Percentiles rank a stretch among this genome's conserved stretches.
Evolutionary conservation across 2,329 filamentous ascomycete genomes (phyloP).

Genomic region (Plenodomus tracheiphilus): DNA sequence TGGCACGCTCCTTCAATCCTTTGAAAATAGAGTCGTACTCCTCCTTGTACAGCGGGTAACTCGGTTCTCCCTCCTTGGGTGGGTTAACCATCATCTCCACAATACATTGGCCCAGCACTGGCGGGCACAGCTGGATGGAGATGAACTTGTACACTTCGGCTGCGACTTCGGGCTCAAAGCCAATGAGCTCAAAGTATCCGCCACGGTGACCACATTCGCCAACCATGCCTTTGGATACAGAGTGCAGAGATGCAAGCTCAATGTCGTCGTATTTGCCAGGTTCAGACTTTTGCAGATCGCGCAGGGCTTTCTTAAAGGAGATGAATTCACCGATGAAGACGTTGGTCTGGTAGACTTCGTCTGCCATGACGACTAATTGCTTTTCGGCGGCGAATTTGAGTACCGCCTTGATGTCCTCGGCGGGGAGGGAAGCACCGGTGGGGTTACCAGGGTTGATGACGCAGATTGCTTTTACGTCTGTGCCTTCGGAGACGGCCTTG

Average conservation of each 20-base stretch:
- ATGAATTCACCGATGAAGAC: slow-evolving; percentile 93
- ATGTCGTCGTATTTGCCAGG: slow-evolving; percentile 78
- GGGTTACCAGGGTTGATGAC: slow-evolving; percentile 99
- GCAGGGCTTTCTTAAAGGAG: slow-evolving; percentile 90
- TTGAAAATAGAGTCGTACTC: slow-evolving; percentile 85
- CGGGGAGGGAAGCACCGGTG: slow-evolving; percentile 82
- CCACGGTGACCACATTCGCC: slow-evolving; percentile 97
- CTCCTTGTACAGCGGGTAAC: slow-evolving; percentile 77
- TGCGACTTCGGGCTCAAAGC: slow-evolving; percentile 82
- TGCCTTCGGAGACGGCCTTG: slow-evolving; percentile 74
- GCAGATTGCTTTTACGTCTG: slow-evolving; percentile 88
- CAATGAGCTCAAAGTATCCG: slow-evolving; percentile 94
- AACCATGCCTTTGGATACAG: slow-evolving; percentile 96
- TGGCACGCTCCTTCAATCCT: slow-evolving; percentile 77
- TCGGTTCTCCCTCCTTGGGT: slow-evolving; percentile 79
- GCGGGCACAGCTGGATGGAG: slow-evolving; percentile 93
- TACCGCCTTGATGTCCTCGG: slow-evolving; percentile 80
- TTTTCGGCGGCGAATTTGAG: slow-evolving; percentile 84
- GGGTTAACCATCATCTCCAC: slow-evolving; percentile 99
- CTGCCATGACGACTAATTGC: slow-evolving; percentile 85
- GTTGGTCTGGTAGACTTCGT: slow-evolving; percentile 99
- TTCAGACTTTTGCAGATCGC: slow-evolving; percentile 71
- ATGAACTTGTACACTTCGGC: slow-evolving; percentile 99
- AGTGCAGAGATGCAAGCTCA: slow-evolving; percentile 91
- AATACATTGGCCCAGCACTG: slow-evolving; percentile 93